Evolutionary conservation across 805 yeast genomes (phyloP).

Genomic region (Saccharomycopsis lassenensis): DNA sequence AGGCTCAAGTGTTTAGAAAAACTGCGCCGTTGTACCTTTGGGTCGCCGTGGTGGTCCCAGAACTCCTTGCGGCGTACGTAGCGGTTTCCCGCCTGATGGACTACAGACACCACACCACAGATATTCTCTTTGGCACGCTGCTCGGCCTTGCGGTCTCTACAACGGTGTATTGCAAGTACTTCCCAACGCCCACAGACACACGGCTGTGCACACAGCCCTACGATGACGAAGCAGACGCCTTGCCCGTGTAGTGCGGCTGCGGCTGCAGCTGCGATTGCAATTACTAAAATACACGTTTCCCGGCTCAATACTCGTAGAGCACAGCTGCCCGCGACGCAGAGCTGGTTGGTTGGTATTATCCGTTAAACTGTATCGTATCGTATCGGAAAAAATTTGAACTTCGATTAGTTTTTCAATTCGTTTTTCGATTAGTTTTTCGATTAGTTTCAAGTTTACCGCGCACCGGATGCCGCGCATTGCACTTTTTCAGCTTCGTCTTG

Average conservation of each 20-base stretch:
- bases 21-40: conserved; percentile 55
- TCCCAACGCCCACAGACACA: too few relatives aligned
- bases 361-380: neutral
- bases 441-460: neutral
- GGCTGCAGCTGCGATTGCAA: too few relatives aligned
- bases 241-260: too few relatives aligned
- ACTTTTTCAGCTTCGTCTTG: too few relatives aligned
- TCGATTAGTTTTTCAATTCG: neutral
- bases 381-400: neutral
- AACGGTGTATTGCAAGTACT: conserved; percentile 27
- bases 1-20: conserved; percentile 38
- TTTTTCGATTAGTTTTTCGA: neutral
- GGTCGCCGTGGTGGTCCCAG: conserved; percentile 41
- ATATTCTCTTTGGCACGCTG: conserved; percentile 60
- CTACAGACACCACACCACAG: conserved; percentile 87
- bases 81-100: conserved; percentile 86
- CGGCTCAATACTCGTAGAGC: too few relatives aligned
- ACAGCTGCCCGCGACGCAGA: too few relatives aligned
- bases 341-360: neutral
- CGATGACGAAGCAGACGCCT: too few relatives aligned
- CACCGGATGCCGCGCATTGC: too few relatives aligned
- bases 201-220: too few relatives aligned
- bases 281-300: too few relatives aligned
- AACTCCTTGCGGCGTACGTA: conserved; percentile 58
- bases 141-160: conserved; percentile 56